phyloP scores from a whole-genome alignment of 176 grass and related monocot genomes.

The Aegilops sharonensis region DNA sequence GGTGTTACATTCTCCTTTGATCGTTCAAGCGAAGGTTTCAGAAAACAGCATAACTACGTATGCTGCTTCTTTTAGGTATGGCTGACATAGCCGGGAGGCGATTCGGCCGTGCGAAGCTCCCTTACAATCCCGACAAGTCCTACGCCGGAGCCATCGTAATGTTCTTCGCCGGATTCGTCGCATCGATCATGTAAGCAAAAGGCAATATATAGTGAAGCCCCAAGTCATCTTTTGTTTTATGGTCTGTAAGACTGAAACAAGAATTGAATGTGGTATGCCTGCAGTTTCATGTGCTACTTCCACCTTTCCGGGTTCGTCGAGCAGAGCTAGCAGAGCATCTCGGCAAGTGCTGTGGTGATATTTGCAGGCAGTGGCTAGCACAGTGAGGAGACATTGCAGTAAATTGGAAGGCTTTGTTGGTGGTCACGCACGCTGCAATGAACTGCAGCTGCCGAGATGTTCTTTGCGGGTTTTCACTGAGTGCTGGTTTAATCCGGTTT shows the following conservation, averaged over 20 bases:
- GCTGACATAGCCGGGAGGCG: too few species aligned
- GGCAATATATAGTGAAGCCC: background rate
- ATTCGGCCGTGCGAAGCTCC: conserved; percentile 52
- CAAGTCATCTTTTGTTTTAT: background rate
- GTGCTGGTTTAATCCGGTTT: too few species aligned
- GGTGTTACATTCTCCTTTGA: too few species aligned
- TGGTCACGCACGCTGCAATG: background rate
- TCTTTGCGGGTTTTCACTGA: background rate
- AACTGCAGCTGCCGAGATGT: background rate
- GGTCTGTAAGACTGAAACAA: background rate
- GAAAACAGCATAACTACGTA: too few species aligned
- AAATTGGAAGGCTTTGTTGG: background rate
- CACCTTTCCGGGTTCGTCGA: conserved; percentile 52
- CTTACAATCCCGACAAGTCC: conserved; percentile 71
- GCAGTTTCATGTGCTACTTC: conserved; percentile 76
- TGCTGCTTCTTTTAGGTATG: too few species aligned
- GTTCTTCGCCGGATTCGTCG: conserved; percentile 52
- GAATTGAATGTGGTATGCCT: background rate
- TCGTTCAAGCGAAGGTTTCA: too few species aligned
- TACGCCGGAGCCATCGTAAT: conserved; percentile 61
- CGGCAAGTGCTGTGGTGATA: background rate
- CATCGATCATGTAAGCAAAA: conserved; percentile 61
- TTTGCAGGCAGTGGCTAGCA: background rate
- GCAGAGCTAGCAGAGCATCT: conserved; percentile 30
- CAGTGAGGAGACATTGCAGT: background rate